These are phyloP conservation scores for Calonectria crousiana DNA, from an alignment of 2,329 filamentous ascomycete species.

Conservation along the genomic window DNA sequence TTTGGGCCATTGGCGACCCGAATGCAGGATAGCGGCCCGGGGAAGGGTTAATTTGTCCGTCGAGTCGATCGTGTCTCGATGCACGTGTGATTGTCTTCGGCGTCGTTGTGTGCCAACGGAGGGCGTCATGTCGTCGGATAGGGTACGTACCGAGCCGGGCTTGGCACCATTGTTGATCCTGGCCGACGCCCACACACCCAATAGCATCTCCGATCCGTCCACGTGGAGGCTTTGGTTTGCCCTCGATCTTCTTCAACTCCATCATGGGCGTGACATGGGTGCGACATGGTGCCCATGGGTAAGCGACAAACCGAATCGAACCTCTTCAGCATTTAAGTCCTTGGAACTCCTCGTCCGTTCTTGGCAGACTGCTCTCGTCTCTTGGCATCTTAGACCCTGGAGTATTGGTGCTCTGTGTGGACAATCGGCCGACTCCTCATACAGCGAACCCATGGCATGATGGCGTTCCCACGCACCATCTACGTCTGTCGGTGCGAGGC, in stretches of 20 bases:
- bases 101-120: background rate
- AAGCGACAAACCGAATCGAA: background rate
- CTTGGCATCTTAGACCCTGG: background rate
- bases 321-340: slow-evolving; percentile 13
- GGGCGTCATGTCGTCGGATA: slow-evolving; percentile 6
- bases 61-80: background rate
- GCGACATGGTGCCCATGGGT: background rate
- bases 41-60: background rate
- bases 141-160: background rate
- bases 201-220: background rate
- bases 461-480: background rate
- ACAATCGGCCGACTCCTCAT: background rate
- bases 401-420: background rate
- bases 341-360: slow-evolving; percentile 9
- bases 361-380: slow-evolving; percentile 4
- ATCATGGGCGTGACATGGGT: background rate
- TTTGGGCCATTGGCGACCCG: background rate
- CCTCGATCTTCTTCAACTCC: background rate
- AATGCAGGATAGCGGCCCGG: background rate
- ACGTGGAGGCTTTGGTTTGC: slow-evolving; percentile 23
- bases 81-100: background rate
- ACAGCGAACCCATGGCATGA: background rate
- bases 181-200: background rate
- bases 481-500: background rate
- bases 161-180: background rate